Evolutionary conservation across 768 basidiomycete species (phyloP).

Genomic region (Holtermanniella nyarrowii): DNA sequence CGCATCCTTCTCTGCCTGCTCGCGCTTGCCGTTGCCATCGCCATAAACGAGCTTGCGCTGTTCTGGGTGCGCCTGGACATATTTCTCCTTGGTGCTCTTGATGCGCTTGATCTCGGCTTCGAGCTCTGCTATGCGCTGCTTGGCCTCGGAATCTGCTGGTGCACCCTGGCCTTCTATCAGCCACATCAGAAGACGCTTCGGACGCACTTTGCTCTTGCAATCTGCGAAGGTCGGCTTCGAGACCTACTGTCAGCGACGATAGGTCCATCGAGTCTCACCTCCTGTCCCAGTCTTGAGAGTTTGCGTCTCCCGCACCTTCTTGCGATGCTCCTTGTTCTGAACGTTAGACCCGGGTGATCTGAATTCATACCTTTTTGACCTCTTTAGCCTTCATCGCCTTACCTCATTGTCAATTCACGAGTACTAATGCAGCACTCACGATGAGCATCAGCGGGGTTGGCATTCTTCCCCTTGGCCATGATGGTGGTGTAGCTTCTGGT

Average conservation of each 20-base stretch:
- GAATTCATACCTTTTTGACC: slow-evolving; percentile 67
- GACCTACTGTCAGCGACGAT: slow-evolving; percentile 46
- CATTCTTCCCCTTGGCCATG: slow-evolving; percentile 75
- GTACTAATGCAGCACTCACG: slow-evolving; percentile 48
- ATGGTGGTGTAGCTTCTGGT: too few relatives aligned
- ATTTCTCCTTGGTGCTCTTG: slow-evolving; percentile 79
- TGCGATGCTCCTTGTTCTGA: slow-evolving; percentile 80
- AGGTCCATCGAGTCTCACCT: slow-evolving; percentile 45
- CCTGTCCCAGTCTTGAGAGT: slow-evolving; percentile 87
- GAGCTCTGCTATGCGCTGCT: slow-evolving; percentile 58
- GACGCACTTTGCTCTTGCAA: slow-evolving; percentile 28
- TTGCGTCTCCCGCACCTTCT: slow-evolving; percentile 75
- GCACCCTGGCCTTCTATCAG: neutral
- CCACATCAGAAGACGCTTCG: slow-evolving; percentile 38
- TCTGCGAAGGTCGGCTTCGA: slow-evolving; percentile 61
- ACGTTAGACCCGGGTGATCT: neutral
- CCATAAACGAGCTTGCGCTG: slow-evolving; percentile 70
- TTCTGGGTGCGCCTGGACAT: slow-evolving; percentile 86
- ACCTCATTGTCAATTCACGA: slow-evolving; percentile 50
- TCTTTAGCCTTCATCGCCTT: slow-evolving; percentile 91
- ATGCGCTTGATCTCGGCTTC: slow-evolving; percentile 70
- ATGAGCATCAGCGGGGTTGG: slow-evolving; percentile 90
- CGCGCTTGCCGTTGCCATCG: slow-evolving; percentile 43
- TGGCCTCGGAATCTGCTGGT: slow-evolving; percentile 45
- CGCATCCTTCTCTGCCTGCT: slow-evolving; percentile 41